Conservation (phyloP, 2,329 filamentous ascomycete genomes). For the Pestalotiopsis sp. region DNA sequence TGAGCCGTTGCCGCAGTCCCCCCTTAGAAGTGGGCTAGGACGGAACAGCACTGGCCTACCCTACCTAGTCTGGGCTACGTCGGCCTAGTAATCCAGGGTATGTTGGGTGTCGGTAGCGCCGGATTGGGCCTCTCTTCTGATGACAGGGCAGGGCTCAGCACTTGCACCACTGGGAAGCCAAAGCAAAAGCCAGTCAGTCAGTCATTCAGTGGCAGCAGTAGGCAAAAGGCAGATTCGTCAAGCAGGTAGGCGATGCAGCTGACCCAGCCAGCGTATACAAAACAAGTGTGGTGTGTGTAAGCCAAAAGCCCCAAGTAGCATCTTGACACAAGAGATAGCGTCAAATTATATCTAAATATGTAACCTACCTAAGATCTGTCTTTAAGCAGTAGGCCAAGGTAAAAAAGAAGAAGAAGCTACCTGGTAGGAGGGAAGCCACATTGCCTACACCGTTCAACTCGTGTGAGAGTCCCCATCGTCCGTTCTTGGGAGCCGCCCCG, state of each 20-base stretch:
- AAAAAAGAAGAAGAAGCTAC: no score
- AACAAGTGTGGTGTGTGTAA: background rate
- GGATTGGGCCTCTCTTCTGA: background rate
- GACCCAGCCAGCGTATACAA: background rate
- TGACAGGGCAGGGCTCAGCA: background rate
- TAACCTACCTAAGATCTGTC: background rate
- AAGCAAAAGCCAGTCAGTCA: background rate
- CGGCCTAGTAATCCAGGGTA: background rate
- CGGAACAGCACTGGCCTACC: conserved; percentile 3
- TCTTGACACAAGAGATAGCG: background rate
- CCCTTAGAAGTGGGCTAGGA: background rate
- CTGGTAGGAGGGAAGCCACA: no score
- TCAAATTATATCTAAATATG: background rate
- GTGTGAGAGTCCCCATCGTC: background rate
- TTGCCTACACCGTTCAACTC: no score
- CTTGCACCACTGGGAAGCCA: background rate
- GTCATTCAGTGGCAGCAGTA: background rate
- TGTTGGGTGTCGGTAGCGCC: conserved; percentile 1
- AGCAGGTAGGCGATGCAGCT: no score
- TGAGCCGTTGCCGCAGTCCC: conserved; percentile 8
- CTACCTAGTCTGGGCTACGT: background rate
- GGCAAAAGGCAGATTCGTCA: background rate
- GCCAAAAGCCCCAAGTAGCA: background rate
- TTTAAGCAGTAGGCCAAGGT: background rate
- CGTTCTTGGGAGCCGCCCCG: background rate